Evolutionary conservation across 23 red algal species (phyloP).

Genomic region (Gracilaria gracilis): DNA sequence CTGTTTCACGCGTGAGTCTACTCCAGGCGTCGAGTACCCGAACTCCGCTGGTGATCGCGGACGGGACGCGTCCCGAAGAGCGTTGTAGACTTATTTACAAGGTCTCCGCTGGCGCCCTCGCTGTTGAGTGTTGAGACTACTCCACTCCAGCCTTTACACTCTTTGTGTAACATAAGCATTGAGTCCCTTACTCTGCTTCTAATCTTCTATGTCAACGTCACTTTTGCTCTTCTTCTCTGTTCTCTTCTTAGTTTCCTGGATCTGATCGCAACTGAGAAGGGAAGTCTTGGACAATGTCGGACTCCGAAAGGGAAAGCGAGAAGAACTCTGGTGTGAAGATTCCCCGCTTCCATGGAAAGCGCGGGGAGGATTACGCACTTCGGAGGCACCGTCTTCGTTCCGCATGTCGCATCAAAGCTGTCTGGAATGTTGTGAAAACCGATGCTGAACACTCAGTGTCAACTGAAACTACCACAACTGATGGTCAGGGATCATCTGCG

Average conservation of each 20-base stretch:
- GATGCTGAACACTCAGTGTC: not conserved
- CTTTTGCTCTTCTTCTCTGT: not conserved
- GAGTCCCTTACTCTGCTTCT: not conserved
- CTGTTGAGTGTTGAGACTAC: not conserved
- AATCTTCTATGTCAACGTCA: not conserved
- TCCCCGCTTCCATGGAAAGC: slow-evolving; percentile 15
- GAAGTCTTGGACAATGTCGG: not conserved
- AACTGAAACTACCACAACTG: not conserved
- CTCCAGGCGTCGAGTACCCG: slow-evolving; percentile 24
- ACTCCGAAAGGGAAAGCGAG: slow-evolving; percentile 7
- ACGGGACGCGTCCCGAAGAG: slow-evolving; percentile 9
- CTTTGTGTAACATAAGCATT: not conserved
- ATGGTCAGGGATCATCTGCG: not conserved
- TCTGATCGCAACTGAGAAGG: too few relatives aligned
- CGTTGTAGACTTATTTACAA: not conserved
- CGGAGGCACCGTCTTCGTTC: slow-evolving; percentile 6
- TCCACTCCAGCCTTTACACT: not conserved
- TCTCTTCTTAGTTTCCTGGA: not conserved
- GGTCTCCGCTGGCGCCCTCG: not conserved
- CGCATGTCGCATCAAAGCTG: not conserved
- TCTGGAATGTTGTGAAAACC: not conserved
- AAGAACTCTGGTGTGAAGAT: slow-evolving; percentile 11
- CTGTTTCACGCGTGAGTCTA: not conserved
- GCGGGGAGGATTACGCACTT: slow-evolving; percentile 8
- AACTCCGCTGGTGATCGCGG: slow-evolving; percentile 1